Evolutionary conservation across 2,329 filamentous ascomycete species (phyloP).

Genomic region (Talaromyces islandicus): DNA sequence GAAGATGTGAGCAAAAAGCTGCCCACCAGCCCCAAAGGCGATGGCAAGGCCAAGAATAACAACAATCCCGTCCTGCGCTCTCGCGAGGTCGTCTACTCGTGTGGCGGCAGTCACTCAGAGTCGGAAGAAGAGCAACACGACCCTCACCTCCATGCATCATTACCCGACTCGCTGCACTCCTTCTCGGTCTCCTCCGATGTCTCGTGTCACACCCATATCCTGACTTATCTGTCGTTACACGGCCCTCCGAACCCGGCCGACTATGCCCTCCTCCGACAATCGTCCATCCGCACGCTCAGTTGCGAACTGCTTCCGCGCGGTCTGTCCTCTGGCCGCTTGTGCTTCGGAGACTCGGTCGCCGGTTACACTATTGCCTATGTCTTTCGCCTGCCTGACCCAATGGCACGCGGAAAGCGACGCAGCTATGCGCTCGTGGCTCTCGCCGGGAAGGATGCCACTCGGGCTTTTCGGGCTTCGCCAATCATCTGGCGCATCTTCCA

Average conservation of each 20-base stretch:
- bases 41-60: conserved; percentile 45
- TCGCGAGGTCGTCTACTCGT: conserved; percentile 48
- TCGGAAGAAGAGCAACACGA: conserved; percentile 29
- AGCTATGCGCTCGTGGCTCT: conserved; percentile 54
- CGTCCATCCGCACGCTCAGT: conserved; percentile 53
- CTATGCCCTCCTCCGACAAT: conserved; percentile 51
- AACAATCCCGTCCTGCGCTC: conserved; percentile 52
- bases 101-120: conserved; percentile 35
- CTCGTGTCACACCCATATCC: conserved; percentile 49
- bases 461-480: conserved; percentile 42
- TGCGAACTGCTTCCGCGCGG: conserved; percentile 52
- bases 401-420: conserved; percentile 51
- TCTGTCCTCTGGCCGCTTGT: conserved; percentile 52
- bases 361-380: conserved; percentile 57
- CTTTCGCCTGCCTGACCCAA: conserved; percentile 53
- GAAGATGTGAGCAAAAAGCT: conserved; percentile 49
- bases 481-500: conserved; percentile 51
- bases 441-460: conserved; percentile 47
- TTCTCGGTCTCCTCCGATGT: conserved; percentile 39
- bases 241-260: conserved; percentile 48
- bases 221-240: conserved; percentile 54
- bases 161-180: conserved; percentile 33
- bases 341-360: conserved; percentile 50
- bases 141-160: conserved; percentile 30
- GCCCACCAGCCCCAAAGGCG: conserved; percentile 44